Base-by-base conservation (phyloP, 176 grass and related monocot species). In the Ensete ventricosum region DNA sequence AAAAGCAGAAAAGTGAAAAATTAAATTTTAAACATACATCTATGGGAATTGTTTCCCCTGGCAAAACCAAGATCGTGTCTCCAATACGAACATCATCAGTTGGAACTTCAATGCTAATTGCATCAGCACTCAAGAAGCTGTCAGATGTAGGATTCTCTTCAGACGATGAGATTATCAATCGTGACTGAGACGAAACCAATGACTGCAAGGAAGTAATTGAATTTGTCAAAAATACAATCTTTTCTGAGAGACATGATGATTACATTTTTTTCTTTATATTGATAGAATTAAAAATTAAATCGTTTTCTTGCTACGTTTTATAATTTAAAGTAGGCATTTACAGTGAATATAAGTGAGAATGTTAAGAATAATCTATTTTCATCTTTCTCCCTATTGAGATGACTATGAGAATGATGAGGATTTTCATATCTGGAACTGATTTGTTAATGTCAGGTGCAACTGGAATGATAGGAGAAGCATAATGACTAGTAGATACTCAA, bases 21-120 rank as follows among this genome's bases (percentile, higher is more conserved):
- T 14, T 66, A 50, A 24, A 26, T 27, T 26, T 17, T 78, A 20
- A 69, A 57, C 89, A 77, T 97, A 97, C 94, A 91, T 97, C 94
- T 24, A 97, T 88, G 69, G 94, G 90, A 55, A 97, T 93, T 23
- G 86, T 97, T 85, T 97, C 94, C 82, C 94, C 94, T 59, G 94
- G 90, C 22, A 97, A 87, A 81, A 97, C 88, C 72, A 97, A 80
- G 85, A 97, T 77, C 14, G 86, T 85, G 55, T 97, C 94, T 93
- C 94, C 94, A 82, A 88, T 82, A 81, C 90, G 90, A 52, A 97
- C 88, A 90, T 97, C 94, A 80, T 97, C 88, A 11, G 90, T 82
- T 64, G 94, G 85, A 69, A 97, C 86, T 79, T 97, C 94, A 75
- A 97, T 73, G 50, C 85, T 97, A 59, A 97, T 97, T 72, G 90